Percentiles rank a stretch among this genome's conserved stretches.
These are phyloP conservation scores for Sonneratia alba DNA, from an alignment of 345 rosid species.

Conservation along the genomic window DNA sequence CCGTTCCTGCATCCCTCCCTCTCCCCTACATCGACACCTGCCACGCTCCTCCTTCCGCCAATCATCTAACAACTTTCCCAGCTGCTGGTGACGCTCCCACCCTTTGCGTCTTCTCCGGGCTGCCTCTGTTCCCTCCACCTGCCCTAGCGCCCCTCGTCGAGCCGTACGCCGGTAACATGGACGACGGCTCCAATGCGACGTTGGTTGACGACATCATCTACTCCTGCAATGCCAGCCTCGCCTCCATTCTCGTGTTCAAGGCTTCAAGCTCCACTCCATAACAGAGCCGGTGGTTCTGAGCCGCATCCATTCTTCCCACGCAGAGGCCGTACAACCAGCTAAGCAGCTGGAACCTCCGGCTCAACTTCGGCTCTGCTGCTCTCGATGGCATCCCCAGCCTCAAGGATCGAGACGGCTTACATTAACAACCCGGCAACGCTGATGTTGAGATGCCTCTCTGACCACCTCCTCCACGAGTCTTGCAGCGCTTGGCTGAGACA, in stretches of 20 bases:
- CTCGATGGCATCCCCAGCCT: background rate
- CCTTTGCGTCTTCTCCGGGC: slow-evolving; percentile 83
- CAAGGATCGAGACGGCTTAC: background rate
- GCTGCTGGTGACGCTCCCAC: slow-evolving; percentile 35
- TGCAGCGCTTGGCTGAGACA: too few species aligned
- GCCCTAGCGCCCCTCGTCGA: background rate
- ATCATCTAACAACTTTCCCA: slow-evolving; percentile 20
- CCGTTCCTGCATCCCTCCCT: slow-evolving; percentile 13
- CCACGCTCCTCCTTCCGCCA: slow-evolving; percentile 12
- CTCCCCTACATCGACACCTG: background rate
- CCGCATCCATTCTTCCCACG: slow-evolving; percentile 4
- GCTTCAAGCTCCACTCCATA: slow-evolving; percentile 59
- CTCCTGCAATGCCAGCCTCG: slow-evolving; percentile 91
- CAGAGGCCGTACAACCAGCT: slow-evolving; percentile 13
- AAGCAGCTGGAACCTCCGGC: background rate
- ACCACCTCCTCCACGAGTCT: background rate
- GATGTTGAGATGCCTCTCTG: background rate
- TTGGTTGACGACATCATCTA: slow-evolving; percentile 87
- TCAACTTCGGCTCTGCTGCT: background rate
- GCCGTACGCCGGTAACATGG: slow-evolving; percentile 12
- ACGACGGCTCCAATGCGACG: slow-evolving; percentile 36
- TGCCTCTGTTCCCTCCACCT: slow-evolving; percentile 71
- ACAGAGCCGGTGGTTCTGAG: slow-evolving; percentile 20
- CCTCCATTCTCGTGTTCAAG: slow-evolving; percentile 53
- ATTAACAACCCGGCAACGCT: background rate